Evolutionary conservation across 345 rosid genomes (phyloP), one percentile per base, ranked within the genome.

Genomic region (Capsella bursapastoris): DNA sequence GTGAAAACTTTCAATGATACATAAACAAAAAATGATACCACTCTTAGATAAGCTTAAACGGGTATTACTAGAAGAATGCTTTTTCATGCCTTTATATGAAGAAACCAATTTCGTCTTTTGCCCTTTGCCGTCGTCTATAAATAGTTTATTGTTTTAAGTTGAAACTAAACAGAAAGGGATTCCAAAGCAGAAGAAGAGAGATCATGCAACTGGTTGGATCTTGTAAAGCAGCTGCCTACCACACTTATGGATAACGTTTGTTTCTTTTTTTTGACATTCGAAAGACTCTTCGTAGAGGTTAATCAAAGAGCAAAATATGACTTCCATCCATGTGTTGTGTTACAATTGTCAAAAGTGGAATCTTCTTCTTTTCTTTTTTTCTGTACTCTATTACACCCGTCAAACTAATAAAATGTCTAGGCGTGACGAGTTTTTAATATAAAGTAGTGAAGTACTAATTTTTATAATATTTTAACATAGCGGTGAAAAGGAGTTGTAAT

Each of bases 271-370:
- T 58, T 66, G 80, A 78, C 77, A 51, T 78, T 78, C 58, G 4
- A 66, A 59, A 57, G 72, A 77, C 56, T 14, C 25, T 22, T 22
- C 16, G 27, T 27, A 28, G 22, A 35, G 31, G 37, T 68, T 61
- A 43, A 75, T 52, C 25, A 44, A 62, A 69, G 41, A 62, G 29
- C 70, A 53, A 52, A 22, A 47, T 64, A 56, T 15, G 70, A 68
- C 74, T 76, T 61, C 55, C 55, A 16, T 22, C 25, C 25, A 22
- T 22, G 25, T 22, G 25, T 22, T 56, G 47, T 63, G 71, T 70
- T 6, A 76, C 75, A 70, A 28, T 76, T 76, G 80, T 76, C 80
- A 70, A 77, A 64, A 77, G 71, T 29, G 11, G 76, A 56, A 48
- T 77, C 66, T 70, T 64, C 71, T 25, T 66, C 71, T 25, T 66